Evolutionary conservation across 768 basidiomycete genomes (phyloP).

Genomic region (Pholiota molesta): DNA sequence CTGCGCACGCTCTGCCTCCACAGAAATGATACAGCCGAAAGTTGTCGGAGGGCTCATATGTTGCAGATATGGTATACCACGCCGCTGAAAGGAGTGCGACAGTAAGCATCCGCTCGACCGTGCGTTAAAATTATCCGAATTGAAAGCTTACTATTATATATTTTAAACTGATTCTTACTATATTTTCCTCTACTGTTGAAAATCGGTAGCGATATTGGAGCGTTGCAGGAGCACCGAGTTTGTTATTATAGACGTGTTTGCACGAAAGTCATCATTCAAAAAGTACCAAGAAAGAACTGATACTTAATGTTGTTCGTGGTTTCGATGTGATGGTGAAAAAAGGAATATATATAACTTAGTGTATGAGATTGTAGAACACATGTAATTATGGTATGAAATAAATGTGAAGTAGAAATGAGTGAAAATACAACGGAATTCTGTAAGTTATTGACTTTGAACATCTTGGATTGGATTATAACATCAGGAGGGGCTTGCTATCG

Average conservation of each 20-base stretch:
- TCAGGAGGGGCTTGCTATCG: background rate
- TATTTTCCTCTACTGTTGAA: background rate
- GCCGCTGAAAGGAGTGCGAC: background rate
- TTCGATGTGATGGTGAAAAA: no score
- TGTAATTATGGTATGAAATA: no score
- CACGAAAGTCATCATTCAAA: no score
- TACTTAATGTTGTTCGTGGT: no score
- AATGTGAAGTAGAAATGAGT: no score
- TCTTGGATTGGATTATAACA: slow-evolving; percentile 7
- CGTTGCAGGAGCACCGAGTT: background rate
- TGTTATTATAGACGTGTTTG: no score
- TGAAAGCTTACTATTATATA: background rate
- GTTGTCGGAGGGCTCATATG: background rate
- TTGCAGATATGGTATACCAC: background rate
- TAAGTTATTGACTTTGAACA: background rate
- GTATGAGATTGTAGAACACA: no score
- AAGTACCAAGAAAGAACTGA: no score
- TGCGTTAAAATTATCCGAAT: background rate
- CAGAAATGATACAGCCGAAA: background rate
- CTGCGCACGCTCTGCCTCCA: background rate
- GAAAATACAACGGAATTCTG: no score
- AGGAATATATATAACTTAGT: no score
- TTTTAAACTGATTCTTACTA: background rate
- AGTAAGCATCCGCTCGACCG: background rate
- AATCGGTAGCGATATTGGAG: background rate